Conservation (phyloP, 306 rosid genomes). For the Benincasa hispida region DNA sequence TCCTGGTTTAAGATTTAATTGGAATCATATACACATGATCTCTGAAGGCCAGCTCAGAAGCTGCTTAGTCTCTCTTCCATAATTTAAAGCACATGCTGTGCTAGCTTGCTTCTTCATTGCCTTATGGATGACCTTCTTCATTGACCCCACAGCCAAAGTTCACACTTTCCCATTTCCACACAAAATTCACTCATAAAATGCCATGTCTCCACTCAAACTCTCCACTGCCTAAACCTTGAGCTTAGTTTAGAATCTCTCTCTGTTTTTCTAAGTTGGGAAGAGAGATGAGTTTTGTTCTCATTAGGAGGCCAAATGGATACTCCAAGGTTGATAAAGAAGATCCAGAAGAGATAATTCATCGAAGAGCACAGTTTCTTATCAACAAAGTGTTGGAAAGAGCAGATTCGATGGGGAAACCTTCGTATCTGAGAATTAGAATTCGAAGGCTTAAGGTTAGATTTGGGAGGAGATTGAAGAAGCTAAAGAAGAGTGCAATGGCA, state of each 20-base stretch:
- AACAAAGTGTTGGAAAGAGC: constrained; percentile 50
- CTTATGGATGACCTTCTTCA: constrained; percentile 23
- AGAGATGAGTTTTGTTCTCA: constrained; percentile 19
- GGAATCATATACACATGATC: constrained; percentile 11
- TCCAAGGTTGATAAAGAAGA: constrained; percentile 72
- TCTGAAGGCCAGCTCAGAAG: constrained; percentile 38
- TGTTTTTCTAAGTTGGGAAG: not conserved
- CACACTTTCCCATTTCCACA: not conserved
- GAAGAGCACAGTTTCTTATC: constrained; percentile 74
- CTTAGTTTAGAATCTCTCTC: not conserved
- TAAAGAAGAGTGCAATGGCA: constrained; percentile 38
- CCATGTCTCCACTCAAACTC: constrained; percentile 1
- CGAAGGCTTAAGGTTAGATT: constrained; percentile 62
- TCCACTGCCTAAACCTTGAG: not conserved
- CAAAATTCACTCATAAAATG: constrained; percentile 5
- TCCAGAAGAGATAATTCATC: constrained; percentile 42
- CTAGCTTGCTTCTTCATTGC: constrained; percentile 31
- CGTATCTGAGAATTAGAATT: constrained; percentile 43
- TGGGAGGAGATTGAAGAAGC: constrained; percentile 52
- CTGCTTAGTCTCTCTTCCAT: constrained; percentile 24
- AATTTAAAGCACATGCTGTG: constrained; percentile 54
- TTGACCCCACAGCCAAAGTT: constrained; percentile 18
- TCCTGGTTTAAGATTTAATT: not conserved
- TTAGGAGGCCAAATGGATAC: constrained; percentile 20
- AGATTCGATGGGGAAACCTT: constrained; percentile 27